These are phyloP conservation scores for Dispira parvispora DNA, from an alignment of 192 early-diverging fungal genomes.

Conservation along the genomic window DNA sequence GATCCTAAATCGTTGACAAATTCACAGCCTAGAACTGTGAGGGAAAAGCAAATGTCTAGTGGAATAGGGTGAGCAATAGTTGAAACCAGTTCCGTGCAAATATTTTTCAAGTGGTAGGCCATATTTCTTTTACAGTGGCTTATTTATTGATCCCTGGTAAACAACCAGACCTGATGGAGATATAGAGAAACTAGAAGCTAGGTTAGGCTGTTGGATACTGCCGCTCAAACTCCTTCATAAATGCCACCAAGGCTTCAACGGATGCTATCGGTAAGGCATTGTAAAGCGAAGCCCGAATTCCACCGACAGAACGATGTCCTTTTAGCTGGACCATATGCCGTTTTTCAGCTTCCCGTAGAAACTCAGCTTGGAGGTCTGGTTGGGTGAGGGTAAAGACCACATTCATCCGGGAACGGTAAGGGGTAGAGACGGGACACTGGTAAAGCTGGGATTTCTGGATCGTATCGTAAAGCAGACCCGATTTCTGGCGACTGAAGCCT, in stretches of 20 bases:
- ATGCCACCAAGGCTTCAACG: slow-evolving; percentile 57
- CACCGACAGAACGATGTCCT: slow-evolving; percentile 90
- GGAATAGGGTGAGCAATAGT: no score
- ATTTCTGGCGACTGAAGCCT: slow-evolving; percentile 50
- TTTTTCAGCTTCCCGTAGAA: slow-evolving; percentile 63
- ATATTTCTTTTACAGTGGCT: no score
- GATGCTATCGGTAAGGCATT: slow-evolving; percentile 83
- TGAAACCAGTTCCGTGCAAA: no score
- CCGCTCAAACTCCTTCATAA: slow-evolving; percentile 70
- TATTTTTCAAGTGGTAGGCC: no score
- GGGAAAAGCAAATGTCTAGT: no score
- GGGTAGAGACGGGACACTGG: slow-evolving; percentile 40
- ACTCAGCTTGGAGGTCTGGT: slow-evolving; percentile 55
- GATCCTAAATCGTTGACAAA: no score
- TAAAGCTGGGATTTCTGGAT: slow-evolving; percentile 50
- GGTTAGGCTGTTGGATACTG: slow-evolving; percentile 14
- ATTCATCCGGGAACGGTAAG: slow-evolving; percentile 74
- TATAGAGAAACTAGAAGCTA: no score
- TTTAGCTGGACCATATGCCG: slow-evolving; percentile 74
- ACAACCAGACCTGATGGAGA: no score
- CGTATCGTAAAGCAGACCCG: slow-evolving; percentile 44
- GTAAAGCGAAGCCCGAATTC: slow-evolving; percentile 83
- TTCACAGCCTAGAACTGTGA: no score
- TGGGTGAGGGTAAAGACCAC: slow-evolving; percentile 59
- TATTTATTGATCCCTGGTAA: no score